Percentiles rank a stretch among this genome's conserved stretches.
Evolutionary conservation across 1,284 basidiomycete genomes (phyloP).

Genomic region (Trametes polyzona): DNA sequence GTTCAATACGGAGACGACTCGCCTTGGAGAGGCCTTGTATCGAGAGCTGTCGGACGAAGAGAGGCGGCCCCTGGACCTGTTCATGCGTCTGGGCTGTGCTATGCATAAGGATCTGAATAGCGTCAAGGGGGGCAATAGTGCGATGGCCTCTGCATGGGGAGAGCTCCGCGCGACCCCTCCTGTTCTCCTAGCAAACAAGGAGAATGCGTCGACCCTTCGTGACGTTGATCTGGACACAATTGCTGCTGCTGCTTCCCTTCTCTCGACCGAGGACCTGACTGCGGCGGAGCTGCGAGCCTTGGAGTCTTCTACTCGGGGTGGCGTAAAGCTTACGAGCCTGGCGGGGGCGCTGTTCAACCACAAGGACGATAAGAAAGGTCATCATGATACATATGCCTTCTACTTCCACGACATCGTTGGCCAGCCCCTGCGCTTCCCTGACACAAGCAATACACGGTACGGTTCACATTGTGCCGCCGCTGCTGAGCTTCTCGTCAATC

Average conservation of each 20-base stretch:
- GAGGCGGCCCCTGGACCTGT: slow-evolving; percentile 23
- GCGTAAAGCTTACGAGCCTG: slow-evolving; percentile 33
- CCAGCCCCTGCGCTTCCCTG: slow-evolving; percentile 19
- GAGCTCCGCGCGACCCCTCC: slow-evolving; percentile 18
- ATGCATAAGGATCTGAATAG: slow-evolving; percentile 46
- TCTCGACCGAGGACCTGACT: background rate
- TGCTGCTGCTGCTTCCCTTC: slow-evolving; percentile 6
- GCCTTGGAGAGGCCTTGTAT: background rate
- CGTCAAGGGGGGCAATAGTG: slow-evolving; percentile 35
- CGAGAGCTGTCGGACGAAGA: background rate
- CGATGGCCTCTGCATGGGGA: slow-evolving; percentile 23
- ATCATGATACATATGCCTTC: slow-evolving; percentile 31
- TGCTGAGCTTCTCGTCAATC: slow-evolving; percentile 31
- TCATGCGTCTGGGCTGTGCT: slow-evolving; percentile 40
- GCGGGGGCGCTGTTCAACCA: slow-evolving; percentile 36
- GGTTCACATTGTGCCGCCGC: slow-evolving; percentile 34
- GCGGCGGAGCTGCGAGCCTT: slow-evolving; percentile 20
- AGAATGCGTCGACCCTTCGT: slow-evolving; percentile 25
- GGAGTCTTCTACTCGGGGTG: slow-evolving; percentile 30
- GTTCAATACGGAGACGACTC: background rate
- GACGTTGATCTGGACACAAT: background rate
- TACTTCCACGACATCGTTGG: slow-evolving; percentile 1
- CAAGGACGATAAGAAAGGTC: slow-evolving; percentile 25
- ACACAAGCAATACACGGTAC: slow-evolving; percentile 37
- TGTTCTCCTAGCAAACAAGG: slow-evolving; percentile 34